Base-by-base conservation (phyloP, 2,329 filamentous ascomycete genomes). In the Aspergillus pseudotamarii region DNA sequence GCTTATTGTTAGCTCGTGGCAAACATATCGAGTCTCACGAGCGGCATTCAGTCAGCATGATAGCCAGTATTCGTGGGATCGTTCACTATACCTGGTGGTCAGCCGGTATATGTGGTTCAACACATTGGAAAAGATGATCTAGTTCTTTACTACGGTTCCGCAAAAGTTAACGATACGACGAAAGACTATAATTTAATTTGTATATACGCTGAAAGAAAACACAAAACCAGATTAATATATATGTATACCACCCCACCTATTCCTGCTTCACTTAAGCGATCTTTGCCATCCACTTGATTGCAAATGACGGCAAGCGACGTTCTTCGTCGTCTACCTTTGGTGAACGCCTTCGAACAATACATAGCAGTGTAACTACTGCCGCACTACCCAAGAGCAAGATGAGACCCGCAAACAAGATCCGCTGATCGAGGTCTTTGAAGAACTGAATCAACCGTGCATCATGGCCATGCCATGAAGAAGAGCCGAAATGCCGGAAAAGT, bases 21-120 rank as follows among this genome's bases (percentile, higher is more conserved):
- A 66, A 4, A 71, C 72, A 11, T 80, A 81, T 65, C 62, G 70
- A 23, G 65, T 71, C 59, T 78, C 77, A 4, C 70, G 79, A 23
- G 53, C 68, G 8, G 78, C 78, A 0, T 80, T 81, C 63, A 70
- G 72, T 21, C 74, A 75, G 51, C 78, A 81, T 59, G 64, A 64
- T 30, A 79, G 75, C 58, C 79, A 81, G 67, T 80, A 80, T 58
- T 76, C 78, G 1, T 80, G 78, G 78, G 78, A 80, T 58, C 71
- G 79, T 8, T 70, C 76, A 48, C 38, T 81, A 61, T 81, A 80
- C 67, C 71, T 80, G 72, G 64, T 80, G 1, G 46, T 78, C 9
- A 79, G 77, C 64, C 76, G 78, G 36, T 78, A 80, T 61, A 76
- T 80, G 43, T 81, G 79, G 79, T 79, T 79, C 63, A 81, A 81